Conservation (phyloP, 192 early-diverging fungal species). For the Backusella sp. region DNA sequence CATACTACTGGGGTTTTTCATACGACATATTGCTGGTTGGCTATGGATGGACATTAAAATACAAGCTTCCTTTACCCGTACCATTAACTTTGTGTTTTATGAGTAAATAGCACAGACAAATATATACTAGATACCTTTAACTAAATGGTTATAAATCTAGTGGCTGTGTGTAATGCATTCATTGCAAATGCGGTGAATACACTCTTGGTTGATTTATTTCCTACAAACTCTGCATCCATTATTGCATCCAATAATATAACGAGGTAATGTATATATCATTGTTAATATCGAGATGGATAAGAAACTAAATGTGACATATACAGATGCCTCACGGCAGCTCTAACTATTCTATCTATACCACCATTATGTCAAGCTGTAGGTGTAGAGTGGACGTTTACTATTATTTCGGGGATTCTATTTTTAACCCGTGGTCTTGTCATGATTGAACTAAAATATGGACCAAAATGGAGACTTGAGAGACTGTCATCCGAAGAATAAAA, state of each 20-base stretch:
- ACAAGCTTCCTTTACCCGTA: slow-evolving; percentile 10
- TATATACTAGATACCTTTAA: background rate
- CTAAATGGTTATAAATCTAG: background rate
- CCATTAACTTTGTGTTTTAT: slow-evolving; percentile 16
- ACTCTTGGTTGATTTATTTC: background rate
- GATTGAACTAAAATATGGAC: background rate
- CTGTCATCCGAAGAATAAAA: background rate
- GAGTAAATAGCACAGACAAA: slow-evolving; percentile 1
- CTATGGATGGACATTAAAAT: slow-evolving; percentile 19
- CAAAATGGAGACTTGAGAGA: background rate
- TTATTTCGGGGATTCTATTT: background rate
- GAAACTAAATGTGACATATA: background rate
- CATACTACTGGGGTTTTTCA: slow-evolving; percentile 9
- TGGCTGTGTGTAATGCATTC: background rate
- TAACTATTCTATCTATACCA: background rate
- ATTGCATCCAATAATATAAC: background rate
- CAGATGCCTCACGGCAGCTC: background rate
- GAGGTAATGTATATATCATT: background rate
- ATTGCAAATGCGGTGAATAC: background rate
- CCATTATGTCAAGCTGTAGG: background rate
- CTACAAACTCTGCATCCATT: background rate
- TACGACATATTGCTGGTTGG: slow-evolving; percentile 6
- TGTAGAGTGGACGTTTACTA: background rate
- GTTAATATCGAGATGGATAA: too few relatives aligned
- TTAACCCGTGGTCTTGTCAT: background rate